Evolutionary conservation across 2,329 filamentous ascomycete genomes (phyloP), one percentile per base, ranked within the genome.

Genomic region (Colletotrichum caudatum): DNA sequence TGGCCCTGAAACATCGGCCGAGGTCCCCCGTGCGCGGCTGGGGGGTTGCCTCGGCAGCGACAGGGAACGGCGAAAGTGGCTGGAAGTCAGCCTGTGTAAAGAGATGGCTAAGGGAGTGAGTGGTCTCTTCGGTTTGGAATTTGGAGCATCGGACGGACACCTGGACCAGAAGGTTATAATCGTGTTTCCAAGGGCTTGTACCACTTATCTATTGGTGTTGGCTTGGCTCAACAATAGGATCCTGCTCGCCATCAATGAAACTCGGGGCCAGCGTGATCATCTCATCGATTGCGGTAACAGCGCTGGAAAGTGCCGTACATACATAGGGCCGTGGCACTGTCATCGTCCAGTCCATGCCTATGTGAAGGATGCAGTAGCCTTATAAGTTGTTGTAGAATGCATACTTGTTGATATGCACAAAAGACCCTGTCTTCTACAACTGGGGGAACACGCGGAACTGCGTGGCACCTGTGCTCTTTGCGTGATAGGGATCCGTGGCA

Each of bases 391-490:
- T 79, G 60, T 75, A 76, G 48, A 77, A 78, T 33, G 79, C 73
- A 0, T 73, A 74, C 18, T 68, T 67, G 14, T 58, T 60, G 48
- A 78, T 76, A 14, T 75, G 70, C 11, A 61, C 63, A 12, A 78
- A 75, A 1, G 74, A 70, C 14, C 76, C 74, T 33, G 65, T 74
- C 26, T 64, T 70, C 14, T 46, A 69, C 11, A 81, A 79, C 71
- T 82, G 80, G 2, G 81, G 78, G 41, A 84, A 84, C n/a, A 84
- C 76, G 0, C 83, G 79, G 14, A 84, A 76, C 61, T 82, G 81
- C 1, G 81, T 82, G 0, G 83, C 85, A 29, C 29, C 29, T 29
- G 65, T 81, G 82, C 5, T 78, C 74, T 11, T 76, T 76, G 68
- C 85, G 83, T 0, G 76, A 80, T 0, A 61, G 63, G 78, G 76